Percentiles rank a stretch among this genome's conserved stretches.
Evolutionary conservation across 768 basidiomycete genomes (phyloP).

Genomic region (Vishniacozyma victoriae): DNA sequence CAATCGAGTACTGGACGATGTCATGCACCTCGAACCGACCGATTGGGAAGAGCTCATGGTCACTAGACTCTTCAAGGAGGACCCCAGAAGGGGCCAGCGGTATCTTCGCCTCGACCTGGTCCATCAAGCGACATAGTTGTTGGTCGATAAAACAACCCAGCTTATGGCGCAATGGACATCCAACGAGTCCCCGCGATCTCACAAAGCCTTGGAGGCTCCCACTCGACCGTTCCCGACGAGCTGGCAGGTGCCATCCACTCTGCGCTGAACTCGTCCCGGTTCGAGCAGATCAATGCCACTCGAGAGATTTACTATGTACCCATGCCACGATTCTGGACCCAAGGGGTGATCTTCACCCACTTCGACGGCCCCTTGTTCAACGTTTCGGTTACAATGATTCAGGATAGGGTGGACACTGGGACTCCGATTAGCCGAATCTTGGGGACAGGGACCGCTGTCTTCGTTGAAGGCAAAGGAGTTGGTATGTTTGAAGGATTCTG

Average conservation of each 20-base stretch:
- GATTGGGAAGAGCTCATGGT: conserved; percentile 20
- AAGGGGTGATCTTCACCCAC: conserved; percentile 25
- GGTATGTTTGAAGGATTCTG: conserved; percentile 22
- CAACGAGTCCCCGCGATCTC: too few relatives aligned
- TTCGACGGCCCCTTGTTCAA: conserved; percentile 26
- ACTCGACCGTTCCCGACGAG: too few relatives aligned
- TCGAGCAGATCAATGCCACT: too few relatives aligned
- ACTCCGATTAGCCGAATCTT: not conserved
- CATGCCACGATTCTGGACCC: too few relatives aligned
- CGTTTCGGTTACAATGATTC: conserved; percentile 9
- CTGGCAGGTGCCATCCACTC: too few relatives aligned
- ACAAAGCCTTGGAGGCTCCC: too few relatives aligned
- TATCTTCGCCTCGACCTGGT: not conserved
- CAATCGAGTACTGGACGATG: conserved; percentile 15
- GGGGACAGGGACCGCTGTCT: conserved; percentile 11
- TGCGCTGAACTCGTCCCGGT: too few relatives aligned
- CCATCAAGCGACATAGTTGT: conserved; percentile 1
- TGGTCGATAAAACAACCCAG: conserved; percentile 5
- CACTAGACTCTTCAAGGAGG: not conserved
- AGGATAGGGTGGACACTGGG: not conserved
- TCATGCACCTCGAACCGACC: conserved; percentile 6
- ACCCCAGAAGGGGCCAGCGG: not conserved
- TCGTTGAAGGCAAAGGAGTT: conserved; percentile 13
- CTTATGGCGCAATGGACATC: conserved; percentile 7
- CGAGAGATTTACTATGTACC: too few relatives aligned